Base-by-base conservation (phyloP, 2,329 filamentous ascomycete genomes). In the Fusarium sp. region DNA sequence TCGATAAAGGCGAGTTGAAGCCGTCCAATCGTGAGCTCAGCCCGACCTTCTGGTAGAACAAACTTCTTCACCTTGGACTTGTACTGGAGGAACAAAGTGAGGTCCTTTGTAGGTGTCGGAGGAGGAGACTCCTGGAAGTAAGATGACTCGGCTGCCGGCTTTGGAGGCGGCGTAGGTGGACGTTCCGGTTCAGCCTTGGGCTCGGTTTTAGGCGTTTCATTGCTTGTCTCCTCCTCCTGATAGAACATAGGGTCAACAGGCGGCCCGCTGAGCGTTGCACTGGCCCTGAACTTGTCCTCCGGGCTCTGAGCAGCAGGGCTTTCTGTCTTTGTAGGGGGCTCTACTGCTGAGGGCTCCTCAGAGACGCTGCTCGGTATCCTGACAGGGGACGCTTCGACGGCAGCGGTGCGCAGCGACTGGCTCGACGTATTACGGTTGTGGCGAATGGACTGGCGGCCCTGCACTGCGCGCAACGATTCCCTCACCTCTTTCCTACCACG, bases 41-140 rank as follows among this genome's bases (percentile, higher is more conserved):
- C 91, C 74, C 92, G 92, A 1, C 96, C 96, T 80, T 97, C 95
- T 1, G 94, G 85, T 36, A 98, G 88, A 17, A 98, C 91, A 80
- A 97, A 97, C 81, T 98, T 98, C 84, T 98, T 98, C 76, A 98
- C 95, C 80, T 96, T 96, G 77, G 93, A 96, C 81, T 97, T 98
- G 85, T 98, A 98, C 83, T 98, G 96, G 70, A 98, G 83, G 81
- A 98, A 99, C 42, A 99, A 85, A 0, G 96, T 98, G 59, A 99
- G 87, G 75, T 98, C 95, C 80, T 98, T 98, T 10, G 92, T 92
- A 8, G 91, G 84, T 9, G 86, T 83, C 17, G 85, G 86, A 38
- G 93, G 92, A 10, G 94, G 94, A 0, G 83, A 84, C 46, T 92
- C 91, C 24, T 90, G 86, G 71, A 90, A 90, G 46, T 87, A 87